Evolutionary conservation across 768 basidiomycete species (phyloP).

Genomic region (Strobilomyces dryophilus): DNA sequence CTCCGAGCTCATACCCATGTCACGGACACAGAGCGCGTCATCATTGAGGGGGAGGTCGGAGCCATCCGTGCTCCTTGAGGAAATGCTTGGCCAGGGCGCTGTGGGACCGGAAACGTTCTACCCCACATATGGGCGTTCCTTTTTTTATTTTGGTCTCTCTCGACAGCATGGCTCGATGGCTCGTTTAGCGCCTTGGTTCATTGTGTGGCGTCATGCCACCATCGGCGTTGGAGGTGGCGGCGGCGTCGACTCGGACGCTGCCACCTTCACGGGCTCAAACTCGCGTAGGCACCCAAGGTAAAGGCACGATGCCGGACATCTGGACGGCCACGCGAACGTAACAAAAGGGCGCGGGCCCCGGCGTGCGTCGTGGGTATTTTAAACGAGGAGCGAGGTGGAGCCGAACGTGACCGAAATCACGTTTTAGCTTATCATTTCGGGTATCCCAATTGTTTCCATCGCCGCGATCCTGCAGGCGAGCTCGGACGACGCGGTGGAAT

Average conservation of each 20-base stretch:
- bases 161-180: constrained; percentile 1
- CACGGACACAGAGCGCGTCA: neutral
- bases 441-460: constrained; percentile 11
- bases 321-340: neutral
- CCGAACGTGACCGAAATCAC: constrained; percentile 3
- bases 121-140: neutral
- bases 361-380: neutral
- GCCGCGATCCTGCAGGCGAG: constrained; percentile 9
- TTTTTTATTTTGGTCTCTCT: neutral
- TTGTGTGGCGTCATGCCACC: constrained; percentile 5
- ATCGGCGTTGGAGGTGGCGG: constrained; percentile 13
- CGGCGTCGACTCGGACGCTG: constrained; percentile 15
- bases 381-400: neutral
- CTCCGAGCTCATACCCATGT: constrained; percentile 8
- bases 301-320: neutral
- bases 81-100: neutral
- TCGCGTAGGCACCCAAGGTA: neutral
- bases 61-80: too few species aligned
- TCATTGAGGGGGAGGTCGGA: neutral
- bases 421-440: constrained; percentile 20
- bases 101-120: neutral
- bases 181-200: neutral
- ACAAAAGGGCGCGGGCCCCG: neutral
- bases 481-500: constrained; percentile 10
- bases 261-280: neutral